Base-by-base conservation (phyloP, 495 filamentous ascomycete species). In the Neurospora discreta region DNA sequence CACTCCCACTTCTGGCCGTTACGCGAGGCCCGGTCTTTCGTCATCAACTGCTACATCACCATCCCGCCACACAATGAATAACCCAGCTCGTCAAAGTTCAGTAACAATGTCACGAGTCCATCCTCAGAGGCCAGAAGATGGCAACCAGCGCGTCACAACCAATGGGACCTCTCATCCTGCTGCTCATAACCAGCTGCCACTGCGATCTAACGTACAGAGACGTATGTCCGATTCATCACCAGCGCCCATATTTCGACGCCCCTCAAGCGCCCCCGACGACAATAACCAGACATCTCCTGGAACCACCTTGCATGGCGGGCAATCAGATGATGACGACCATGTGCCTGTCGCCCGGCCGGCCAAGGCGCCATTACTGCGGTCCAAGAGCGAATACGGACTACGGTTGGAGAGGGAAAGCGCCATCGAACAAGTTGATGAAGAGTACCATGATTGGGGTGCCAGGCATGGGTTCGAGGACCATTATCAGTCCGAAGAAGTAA, bases 391-490 rank as follows among this genome's bases (percentile, higher is more conserved):
- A 74, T 89, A 88, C 80, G 89, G 86, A 5, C 84, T 87, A 68
- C 82, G 83, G 72, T 78, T 6, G 78, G 79, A 11, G 69, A 80
- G 72, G 79, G 74, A 26, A 81, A 85, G 26, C 26, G 26, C 60
- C 43, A 80, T 82, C 41, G 81, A 84, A 5, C 78, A 80, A 18
- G 58, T 77, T 23, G 79, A 81, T 8, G 78, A 82, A 26, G 81
- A 84, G 39, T 75, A 81, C 5, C 78, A 81, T 69, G 86, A 86
- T 71, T 85, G 83, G 82, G 86, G 86, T 30, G 85, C 86, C 52
- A 82, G 89, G 23, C 89, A 91, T 78, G 89, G 89, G 6, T 91
- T 91, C 77, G 89, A 90, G 74, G 88, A 88, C 72, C 89, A 91
- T 75, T 90, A 91, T 73, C 87, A 87, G 75, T 90, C 87, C 8